Percentiles rank a stretch among this genome's conserved stretches.
Conservation (phyloP, 2,329 filamentous ascomycete genomes). For the Botrytis paeoniae region DNA sequence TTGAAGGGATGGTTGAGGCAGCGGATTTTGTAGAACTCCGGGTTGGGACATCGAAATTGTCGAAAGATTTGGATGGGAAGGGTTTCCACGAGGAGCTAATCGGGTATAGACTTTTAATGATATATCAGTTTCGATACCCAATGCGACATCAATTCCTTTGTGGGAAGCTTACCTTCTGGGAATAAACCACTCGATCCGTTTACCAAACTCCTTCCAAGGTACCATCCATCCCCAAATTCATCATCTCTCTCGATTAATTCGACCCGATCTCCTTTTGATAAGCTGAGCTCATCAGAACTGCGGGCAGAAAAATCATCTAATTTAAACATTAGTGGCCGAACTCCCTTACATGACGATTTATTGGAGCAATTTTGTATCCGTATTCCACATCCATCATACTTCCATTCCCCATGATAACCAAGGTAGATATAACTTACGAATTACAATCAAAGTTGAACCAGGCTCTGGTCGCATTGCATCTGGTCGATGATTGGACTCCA, state of each 20-base stretch:
- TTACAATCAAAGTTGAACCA: constrained; percentile 67
- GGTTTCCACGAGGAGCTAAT: constrained; percentile 36
- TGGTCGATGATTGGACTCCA: constrained; percentile 40
- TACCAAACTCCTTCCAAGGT: constrained; percentile 69
- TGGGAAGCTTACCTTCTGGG: constrained; percentile 62
- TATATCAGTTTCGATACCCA: constrained; percentile 22
- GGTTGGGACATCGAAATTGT: constrained; percentile 24
- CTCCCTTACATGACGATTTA: constrained; percentile 1
- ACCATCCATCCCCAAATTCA: constrained; percentile 88
- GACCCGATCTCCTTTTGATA: constrained; percentile 80
- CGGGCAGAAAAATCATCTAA: constrained; percentile 88
- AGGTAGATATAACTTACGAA: constrained; percentile 61
- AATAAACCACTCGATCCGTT: constrained; percentile 77
- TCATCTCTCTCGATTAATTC: constrained; percentile 82
- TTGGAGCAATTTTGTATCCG: constrained; percentile 4
- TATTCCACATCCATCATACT: constrained; percentile 9
- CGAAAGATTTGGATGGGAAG: constrained; percentile 33
- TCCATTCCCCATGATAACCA: not conserved
- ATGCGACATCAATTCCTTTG: constrained; percentile 3
- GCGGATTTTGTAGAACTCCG: constrained; percentile 18
- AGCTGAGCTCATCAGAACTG: constrained; percentile 86
- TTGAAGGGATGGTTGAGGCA: constrained; percentile 9
- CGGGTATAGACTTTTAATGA: constrained; percentile 38
- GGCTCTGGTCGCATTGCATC: constrained; percentile 49
- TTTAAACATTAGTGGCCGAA: not conserved